phyloP scores from a whole-genome alignment of 2,329 filamentous ascomycete genomes.

The Phyllachora maydis region DNA sequence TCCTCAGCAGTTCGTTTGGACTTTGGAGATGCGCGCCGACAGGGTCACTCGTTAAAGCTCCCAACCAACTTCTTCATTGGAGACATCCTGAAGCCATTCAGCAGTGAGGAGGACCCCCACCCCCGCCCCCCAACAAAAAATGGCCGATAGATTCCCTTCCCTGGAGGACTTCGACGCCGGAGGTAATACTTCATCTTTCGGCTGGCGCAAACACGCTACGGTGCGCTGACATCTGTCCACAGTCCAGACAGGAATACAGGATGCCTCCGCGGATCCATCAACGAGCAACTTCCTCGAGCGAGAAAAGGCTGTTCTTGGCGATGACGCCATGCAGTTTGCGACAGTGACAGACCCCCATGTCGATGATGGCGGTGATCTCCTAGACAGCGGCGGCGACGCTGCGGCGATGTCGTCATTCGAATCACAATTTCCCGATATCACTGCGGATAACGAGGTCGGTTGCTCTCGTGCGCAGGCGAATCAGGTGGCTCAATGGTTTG shows the following conservation, averaged over 20 bases:
- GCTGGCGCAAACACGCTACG: constrained; percentile 1
- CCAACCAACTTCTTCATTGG: no score
- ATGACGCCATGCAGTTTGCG: constrained; percentile 81
- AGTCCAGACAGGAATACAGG: constrained; percentile 50
- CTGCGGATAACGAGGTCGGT: constrained; percentile 42
- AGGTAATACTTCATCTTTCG: constrained; percentile 18
- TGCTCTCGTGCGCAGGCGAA: background rate
- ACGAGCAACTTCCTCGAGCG: constrained; percentile 76
- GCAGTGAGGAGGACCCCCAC: no score
- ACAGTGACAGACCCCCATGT: constrained; percentile 51
- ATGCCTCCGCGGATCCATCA: constrained; percentile 34
- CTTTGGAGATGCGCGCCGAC: no score
- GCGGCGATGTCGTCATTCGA: no score
- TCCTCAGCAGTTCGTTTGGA: no score
- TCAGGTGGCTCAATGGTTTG: background rate
- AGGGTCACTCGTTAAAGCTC: no score
- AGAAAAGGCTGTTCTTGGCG: constrained; percentile 76
- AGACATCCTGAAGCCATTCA: no score
- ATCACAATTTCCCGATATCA: constrained; percentile 74
- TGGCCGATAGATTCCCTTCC: constrained; percentile 65
- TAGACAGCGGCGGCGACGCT: constrained; percentile 36
- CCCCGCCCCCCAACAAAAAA: constrained; percentile 20
- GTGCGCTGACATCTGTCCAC: constrained; percentile 8
- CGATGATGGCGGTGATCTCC: constrained; percentile 52
- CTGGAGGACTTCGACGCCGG: constrained; percentile 57